Evolutionary conservation across 306 rosid genomes (phyloP).

Genomic region (Pterocarpus santalinus): DNA sequence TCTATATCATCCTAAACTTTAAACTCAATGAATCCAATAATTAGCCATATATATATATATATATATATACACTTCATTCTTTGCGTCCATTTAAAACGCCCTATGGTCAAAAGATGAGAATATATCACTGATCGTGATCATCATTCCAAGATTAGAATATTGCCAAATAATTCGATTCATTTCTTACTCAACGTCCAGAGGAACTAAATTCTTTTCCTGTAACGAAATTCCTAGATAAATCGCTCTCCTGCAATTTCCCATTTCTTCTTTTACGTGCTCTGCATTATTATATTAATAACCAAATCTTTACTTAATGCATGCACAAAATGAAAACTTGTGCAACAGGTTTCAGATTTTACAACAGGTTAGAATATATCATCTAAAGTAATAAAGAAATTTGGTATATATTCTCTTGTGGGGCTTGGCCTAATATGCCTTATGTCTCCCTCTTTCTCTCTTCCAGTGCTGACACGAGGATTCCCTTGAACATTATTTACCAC

Average conservation of each 20-base stretch:
- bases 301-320: conserved; percentile 8
- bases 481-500: conserved; percentile 40
- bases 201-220: conserved; percentile 10
- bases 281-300: background rate
- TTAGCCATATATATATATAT: background rate
- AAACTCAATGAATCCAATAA: conserved; percentile 22
- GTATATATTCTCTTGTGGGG: conserved; percentile 63
- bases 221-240: conserved; percentile 14
- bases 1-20: conserved; percentile 42
- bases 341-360: conserved; percentile 26
- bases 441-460: conserved; percentile 48
- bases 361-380: conserved; percentile 8
- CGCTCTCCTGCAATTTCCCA: background rate
- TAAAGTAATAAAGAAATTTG: conserved; percentile 51
- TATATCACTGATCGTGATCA: background rate
- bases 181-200: background rate
- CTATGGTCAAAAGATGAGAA: conserved; percentile 17
- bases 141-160: conserved; percentile 2
- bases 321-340: conserved; percentile 35
- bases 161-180: conserved; percentile 17
- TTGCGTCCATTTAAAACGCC: conserved; percentile 20
- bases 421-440: conserved; percentile 56
- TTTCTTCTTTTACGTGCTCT: conserved; percentile 19
- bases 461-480: conserved; percentile 51
- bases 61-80: conserved; percentile 30